Evolutionary conservation across 257 asterid species (phyloP).

Genomic region (Solanum tarijense): DNA sequence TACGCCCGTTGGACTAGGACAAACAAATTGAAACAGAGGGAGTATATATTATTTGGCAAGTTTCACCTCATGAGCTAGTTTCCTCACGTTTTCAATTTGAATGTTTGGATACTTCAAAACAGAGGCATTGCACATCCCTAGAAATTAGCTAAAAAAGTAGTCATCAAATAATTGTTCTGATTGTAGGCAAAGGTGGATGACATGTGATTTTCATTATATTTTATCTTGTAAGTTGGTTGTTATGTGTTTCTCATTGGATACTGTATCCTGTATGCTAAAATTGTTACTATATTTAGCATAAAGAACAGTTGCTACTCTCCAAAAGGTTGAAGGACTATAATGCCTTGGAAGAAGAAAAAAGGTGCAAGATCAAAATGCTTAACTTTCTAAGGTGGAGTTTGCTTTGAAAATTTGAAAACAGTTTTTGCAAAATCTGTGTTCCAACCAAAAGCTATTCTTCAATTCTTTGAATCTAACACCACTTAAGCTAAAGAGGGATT

Average conservation of each 20-base stretch:
- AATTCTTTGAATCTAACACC: background rate
- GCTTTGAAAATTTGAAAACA: background rate
- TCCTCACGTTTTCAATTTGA: background rate
- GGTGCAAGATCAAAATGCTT: background rate
- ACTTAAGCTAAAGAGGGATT: background rate
- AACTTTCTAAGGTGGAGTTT: background rate
- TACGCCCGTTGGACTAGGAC: fast-evolving
- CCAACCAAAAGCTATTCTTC: background rate
- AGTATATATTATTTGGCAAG: background rate
- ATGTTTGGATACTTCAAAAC: background rate
- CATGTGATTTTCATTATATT: background rate
- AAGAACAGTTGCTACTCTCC: background rate
- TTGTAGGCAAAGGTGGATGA: background rate
- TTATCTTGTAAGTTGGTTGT: background rate
- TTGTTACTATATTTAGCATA: background rate
- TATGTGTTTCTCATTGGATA: background rate
- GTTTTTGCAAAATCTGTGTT: background rate
- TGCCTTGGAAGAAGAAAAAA: background rate
- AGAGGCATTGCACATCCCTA: background rate
- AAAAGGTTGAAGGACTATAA: background rate
- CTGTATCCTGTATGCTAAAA: background rate
- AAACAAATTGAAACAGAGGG: background rate
- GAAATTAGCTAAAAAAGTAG: background rate
- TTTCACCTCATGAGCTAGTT: background rate
- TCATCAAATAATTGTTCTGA: background rate